Conservation (phyloP, 352 stramenopile species). For the Peronospora belbahrii region DNA sequence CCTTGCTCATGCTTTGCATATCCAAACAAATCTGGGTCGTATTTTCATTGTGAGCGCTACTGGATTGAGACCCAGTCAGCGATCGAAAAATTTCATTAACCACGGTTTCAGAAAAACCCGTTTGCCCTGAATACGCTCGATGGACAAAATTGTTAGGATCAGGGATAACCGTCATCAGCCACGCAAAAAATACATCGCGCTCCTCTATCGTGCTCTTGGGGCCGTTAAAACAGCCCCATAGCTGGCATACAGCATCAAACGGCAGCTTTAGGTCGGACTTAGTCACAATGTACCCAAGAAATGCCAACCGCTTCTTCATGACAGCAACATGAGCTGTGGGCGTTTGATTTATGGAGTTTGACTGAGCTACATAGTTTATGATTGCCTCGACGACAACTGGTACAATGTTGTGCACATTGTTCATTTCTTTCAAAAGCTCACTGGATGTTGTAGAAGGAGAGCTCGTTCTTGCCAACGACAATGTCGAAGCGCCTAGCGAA, state of each 20-base stretch:
- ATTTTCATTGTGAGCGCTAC: conserved; percentile 2
- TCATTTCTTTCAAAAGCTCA: conserved; percentile 61
- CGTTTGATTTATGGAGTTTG: conserved; percentile 3
- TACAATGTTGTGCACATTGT: conserved; percentile 54
- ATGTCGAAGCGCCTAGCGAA: conserved; percentile 31
- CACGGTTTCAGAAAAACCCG: conserved; percentile 44
- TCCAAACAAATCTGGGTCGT: conserved; percentile 33
- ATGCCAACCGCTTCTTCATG: conserved; percentile 46
- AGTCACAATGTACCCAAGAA: conserved; percentile 71
- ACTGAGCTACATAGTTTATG: conserved; percentile 30
- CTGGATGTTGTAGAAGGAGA: conserved; percentile 30
- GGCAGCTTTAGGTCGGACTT: conserved; percentile 63
- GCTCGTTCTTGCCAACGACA: conserved; percentile 34
- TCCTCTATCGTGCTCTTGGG: conserved; percentile 28
- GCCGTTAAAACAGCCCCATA: conserved; percentile 54
- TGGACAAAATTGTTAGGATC: conserved; percentile 69
- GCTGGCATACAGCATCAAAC: conserved; percentile 44
- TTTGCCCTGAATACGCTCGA: conserved; percentile 50
- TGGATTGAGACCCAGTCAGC: conserved; percentile 24
- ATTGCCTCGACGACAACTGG: conserved; percentile 52
- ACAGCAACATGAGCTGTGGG: conserved; percentile 9
- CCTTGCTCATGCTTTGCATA: conserved; percentile 39
- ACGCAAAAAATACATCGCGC: conserved; percentile 63
- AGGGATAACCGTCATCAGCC: conserved; percentile 56
- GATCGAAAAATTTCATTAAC: conserved; percentile 44